Percentiles rank a stretch among this genome's conserved stretches.
phyloP scores from a whole-genome alignment of 257 asterid genomes.

The Solanum pinnatisectum region DNA sequence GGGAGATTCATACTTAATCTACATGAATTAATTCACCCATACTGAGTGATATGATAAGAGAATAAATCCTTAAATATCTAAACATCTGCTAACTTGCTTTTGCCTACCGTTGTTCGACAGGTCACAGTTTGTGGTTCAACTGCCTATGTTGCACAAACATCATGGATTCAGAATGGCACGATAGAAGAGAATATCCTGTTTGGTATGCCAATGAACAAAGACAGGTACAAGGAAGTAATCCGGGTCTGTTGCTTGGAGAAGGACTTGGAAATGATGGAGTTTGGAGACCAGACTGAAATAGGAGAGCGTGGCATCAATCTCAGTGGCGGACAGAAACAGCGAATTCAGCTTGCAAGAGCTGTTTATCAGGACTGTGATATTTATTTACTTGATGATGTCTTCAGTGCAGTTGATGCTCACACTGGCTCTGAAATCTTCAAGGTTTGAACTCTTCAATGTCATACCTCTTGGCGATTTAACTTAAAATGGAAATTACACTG shows the following conservation, averaged over 20 bases:
- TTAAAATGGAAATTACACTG: neutral
- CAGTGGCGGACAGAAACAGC: conserved; percentile 97
- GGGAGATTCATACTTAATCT: neutral
- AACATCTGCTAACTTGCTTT: neutral
- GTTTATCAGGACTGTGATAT: conserved; percentile 89
- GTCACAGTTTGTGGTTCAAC: conserved; percentile 79
- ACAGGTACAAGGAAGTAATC: conserved; percentile 55
- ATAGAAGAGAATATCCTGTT: conserved; percentile 77
- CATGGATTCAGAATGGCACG: conserved; percentile 98
- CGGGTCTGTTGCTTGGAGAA: conserved; percentile 87
- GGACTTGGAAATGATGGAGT: conserved; percentile 96
- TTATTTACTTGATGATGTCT: conserved; percentile 85
- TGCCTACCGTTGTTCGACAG: conserved; percentile 19
- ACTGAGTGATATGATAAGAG: neutral
- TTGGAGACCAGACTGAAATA: conserved; percentile 96
- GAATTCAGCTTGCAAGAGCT: conserved; percentile 94
- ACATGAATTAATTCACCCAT: neutral
- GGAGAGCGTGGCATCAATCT: conserved; percentile 99
- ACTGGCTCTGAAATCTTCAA: conserved; percentile 95
- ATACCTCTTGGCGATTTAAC: neutral
- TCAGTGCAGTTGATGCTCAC: conserved; percentile 98
- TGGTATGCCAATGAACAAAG: conserved; percentile 52
- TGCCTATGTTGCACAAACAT: conserved; percentile 89
- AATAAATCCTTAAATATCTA: neutral
- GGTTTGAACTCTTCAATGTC: conserved; percentile 18